Evolutionary conservation across 371 early-diverging fungal species (phyloP), one percentile per base, ranked within the genome.

Genomic region (Rhizopus stolonifer): DNA sequence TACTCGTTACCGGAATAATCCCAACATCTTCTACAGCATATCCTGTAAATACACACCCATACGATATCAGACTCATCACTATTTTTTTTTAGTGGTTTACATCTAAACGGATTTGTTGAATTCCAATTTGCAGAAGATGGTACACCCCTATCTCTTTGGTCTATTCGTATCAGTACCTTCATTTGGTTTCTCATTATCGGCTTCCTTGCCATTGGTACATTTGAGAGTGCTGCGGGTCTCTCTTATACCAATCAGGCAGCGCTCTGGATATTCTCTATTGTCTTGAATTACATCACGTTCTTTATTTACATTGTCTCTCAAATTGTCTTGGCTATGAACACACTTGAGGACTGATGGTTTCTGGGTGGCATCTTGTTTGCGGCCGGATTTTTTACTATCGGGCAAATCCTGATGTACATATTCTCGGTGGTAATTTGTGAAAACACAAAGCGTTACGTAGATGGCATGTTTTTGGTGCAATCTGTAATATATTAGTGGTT

Each of bases 121-220:
- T 95, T 92, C 77, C 95, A 95, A 76, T 95, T 93, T 83, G 84
- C 89, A 17, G 95, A 96, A 71, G 97, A 96, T 69, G 96, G 97
- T 49, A 95, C 94, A 17, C 77, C 85, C 6, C 53, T 82, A 15
- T 93, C 91, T 4, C 82, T 93, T 45, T 93, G 93, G 93, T 79
- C 82, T 2, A 80, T 88, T 61, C 85, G 89, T 44, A 65, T 89
- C 50, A 74, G 79, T 58, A 79, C 83, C 34, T 69, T 83, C 40
- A 44, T 86, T 36, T 69, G 87, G 51, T 85, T 86, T 48, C 74
- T 72, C n/a, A 54, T 83, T 31, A 72, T 80, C 49, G 85, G 76
- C 64, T 81, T 89, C 56, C 69, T 92, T 42, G 64, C 84, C 25
- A 81, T 90, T 38, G 85, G 82, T 21, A 91, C 92, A 8, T 89